phyloP scores from a whole-genome alignment of 2,329 filamentous ascomycete genomes.

The Elsinoe perseae region DNA sequence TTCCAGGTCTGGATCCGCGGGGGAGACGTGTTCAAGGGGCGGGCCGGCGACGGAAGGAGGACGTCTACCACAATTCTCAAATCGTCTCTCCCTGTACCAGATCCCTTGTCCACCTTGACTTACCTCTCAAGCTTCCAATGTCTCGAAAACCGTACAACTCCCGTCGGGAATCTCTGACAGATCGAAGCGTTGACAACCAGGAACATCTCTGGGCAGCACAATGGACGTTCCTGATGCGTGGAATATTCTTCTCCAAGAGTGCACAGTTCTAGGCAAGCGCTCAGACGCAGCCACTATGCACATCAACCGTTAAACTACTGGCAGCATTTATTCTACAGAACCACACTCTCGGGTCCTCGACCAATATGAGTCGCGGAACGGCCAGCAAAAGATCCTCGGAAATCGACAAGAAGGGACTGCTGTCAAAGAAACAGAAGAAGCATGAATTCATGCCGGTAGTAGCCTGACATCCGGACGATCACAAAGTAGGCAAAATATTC shows the following conservation, averaged over 20 bases:
- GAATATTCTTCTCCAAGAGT: slow-evolving; percentile 5
- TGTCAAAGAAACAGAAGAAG: background rate
- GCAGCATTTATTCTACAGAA: slow-evolving; percentile 4
- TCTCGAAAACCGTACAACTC: background rate
- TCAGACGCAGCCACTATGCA: background rate
- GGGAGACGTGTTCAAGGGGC: background rate
- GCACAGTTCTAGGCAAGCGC: background rate
- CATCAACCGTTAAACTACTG: slow-evolving; percentile 5
- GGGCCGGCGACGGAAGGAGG: background rate
- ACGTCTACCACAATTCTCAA: background rate
- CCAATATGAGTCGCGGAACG: background rate
- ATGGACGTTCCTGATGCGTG: background rate
- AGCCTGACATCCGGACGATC: background rate
- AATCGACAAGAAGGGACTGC: background rate
- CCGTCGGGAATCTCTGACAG: background rate
- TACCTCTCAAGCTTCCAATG: background rate
- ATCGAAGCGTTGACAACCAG: slow-evolving; percentile 1
- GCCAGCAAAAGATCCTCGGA: background rate
- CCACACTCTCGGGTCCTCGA: background rate
- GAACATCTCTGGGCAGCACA: slow-evolving; percentile 2
- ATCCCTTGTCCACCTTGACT: background rate
- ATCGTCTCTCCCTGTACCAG: background rate
- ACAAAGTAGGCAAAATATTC: background rate
- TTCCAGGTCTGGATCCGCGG: slow-evolving; percentile 1
- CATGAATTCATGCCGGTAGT: slow-evolving; percentile 9